These are phyloP conservation scores for Mycena capillaripes DNA, from an alignment of 768 basidiomycete genomes.

Conservation along the genomic window DNA sequence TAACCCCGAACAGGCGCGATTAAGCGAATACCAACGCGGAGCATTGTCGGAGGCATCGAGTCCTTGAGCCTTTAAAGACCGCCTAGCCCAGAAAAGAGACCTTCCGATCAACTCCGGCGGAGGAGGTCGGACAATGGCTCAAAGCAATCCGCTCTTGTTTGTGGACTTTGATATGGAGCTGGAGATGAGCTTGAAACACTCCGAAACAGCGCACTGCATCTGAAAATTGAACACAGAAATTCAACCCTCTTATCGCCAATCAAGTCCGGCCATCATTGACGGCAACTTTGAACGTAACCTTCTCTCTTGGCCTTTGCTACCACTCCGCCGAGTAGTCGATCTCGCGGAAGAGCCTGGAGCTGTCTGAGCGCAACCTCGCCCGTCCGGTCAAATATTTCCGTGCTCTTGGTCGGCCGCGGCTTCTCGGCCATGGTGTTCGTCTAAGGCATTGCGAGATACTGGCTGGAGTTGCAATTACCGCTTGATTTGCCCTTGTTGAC, in stretches of 20 bases:
- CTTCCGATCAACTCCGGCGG: constrained; percentile 1
- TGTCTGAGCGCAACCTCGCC: neutral
- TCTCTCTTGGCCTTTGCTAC: neutral
- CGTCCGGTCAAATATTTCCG: neutral
- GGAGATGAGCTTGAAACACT: neutral
- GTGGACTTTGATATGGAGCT: constrained; percentile 5
- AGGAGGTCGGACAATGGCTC: constrained; percentile 4
- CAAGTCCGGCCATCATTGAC: neutral
- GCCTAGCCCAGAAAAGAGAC: constrained; percentile 4
- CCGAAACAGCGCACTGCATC: neutral
- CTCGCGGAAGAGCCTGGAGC: neutral
- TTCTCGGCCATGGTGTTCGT: neutral
- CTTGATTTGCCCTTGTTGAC: too few species aligned
- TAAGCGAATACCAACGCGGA: constrained; percentile 2
- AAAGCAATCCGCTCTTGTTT: constrained; percentile 8
- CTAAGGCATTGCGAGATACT: too few species aligned
- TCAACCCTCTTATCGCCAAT: neutral
- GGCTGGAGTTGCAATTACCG: too few species aligned
- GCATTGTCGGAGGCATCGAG: neutral
- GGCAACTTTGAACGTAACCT: neutral
- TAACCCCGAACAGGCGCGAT: neutral
- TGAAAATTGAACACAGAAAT: neutral
- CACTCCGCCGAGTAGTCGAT: neutral
- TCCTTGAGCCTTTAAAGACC: neutral
- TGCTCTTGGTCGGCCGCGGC: neutral